Evolutionary conservation across 2,329 filamentous ascomycete genomes (phyloP).

Genomic region (Arthrobotrys sinensis): DNA sequence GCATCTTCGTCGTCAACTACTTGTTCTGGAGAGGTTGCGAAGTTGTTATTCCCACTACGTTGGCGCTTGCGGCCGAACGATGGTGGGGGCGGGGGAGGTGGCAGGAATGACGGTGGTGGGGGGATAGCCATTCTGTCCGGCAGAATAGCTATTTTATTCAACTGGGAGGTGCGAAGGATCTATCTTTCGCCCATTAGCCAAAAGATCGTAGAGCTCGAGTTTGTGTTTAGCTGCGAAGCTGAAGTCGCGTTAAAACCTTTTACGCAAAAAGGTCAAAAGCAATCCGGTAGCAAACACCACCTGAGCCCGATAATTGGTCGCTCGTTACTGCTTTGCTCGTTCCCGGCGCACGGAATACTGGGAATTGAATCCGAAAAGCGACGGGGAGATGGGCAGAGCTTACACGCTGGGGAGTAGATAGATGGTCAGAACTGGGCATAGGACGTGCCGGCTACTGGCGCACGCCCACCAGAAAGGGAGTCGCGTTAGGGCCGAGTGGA

Average conservation of each 20-base stretch:
- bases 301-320: not conserved
- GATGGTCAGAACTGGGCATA: constrained; percentile 52
- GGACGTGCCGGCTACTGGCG: constrained; percentile 63
- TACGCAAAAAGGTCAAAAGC: constrained; percentile 1
- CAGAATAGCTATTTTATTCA: constrained; percentile 53
- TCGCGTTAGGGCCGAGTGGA: constrained; percentile 36
- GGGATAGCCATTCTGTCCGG: constrained; percentile 51
- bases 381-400: constrained; percentile 34
- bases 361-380: constrained; percentile 44
- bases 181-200: constrained; percentile 12
- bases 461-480: constrained; percentile 65
- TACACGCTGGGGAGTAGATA: constrained; percentile 60
- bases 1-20: constrained; percentile 40
- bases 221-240: not conserved
- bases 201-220: not conserved
- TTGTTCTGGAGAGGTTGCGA: not conserved
- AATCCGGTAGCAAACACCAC: not conserved
- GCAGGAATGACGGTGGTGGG: constrained; percentile 48
- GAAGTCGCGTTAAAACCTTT: constrained; percentile 26
- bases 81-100: constrained; percentile 47
- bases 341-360: constrained; percentile 22
- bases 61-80: constrained; percentile 53
- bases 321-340: not conserved
- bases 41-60: constrained; percentile 21
- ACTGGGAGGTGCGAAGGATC: constrained; percentile 55